Evolutionary conservation across 2,329 filamentous ascomycete genomes (phyloP), one percentile per base, ranked within the genome.

Genomic region (Sarocladium brachiariae): DNA sequence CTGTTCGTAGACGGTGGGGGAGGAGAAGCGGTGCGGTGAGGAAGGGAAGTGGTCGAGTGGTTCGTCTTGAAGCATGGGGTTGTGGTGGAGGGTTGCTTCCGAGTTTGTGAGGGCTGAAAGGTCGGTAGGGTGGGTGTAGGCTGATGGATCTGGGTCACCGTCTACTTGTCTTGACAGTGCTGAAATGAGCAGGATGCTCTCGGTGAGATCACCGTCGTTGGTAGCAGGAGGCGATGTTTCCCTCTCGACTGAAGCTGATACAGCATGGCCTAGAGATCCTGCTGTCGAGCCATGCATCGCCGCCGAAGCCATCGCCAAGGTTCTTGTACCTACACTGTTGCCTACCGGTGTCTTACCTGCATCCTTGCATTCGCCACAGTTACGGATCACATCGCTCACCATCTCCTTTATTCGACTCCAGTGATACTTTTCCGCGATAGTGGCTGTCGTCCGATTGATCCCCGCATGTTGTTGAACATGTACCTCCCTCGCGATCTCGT

Each of bases 391-490:
- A 64, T 92, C 84, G 64, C 87, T 93, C 54, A 96, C 93, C 1
- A 92, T 97, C 69, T 96, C 91, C 67, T 97, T 99, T 72, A 97
- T 97, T 54, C 92, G 82, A 45, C 95, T 91, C 93, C 93, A 99
- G 70, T 97, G 93, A 65, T 92, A 96, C 62, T 86, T 87, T 64
- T 96, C 89, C 10, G 92, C 89, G 61, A 99, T 96, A 18, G 84
- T 86, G 18, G 92, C 91, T 1, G 92, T 97, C 0, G 92, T 97
- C 73, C 96, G 96, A 75, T 99, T 99, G 75, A 97, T 97, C 49
- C 93, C 93, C 6, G 87, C 89, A 63, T 99, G 93, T 37, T 84
- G 78, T 51, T 72, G 68, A 52, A 82, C 75, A 68, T 99, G 93
- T 33, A 91, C 78, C 52, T 78, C 75, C 41, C 87, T 77, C 11